Percentiles rank a stretch among this genome's conserved stretches.
Conservation (phyloP, 495 filamentous ascomycete genomes). For the Penicillium fimorum region DNA sequence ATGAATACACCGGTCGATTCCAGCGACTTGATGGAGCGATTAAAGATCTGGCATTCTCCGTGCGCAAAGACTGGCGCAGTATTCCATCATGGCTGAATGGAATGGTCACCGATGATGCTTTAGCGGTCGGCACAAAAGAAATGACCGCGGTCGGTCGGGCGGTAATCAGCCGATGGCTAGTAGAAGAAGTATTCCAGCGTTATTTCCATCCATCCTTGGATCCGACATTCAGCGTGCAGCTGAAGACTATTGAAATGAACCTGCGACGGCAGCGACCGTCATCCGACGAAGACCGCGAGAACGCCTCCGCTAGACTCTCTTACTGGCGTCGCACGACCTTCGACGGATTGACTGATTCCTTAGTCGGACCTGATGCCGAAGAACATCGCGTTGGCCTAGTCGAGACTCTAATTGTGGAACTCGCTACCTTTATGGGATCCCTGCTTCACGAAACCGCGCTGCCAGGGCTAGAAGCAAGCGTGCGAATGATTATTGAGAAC, state of each 20-base stretch:
- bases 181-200: conserved; percentile 85
- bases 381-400: conserved; percentile 66
- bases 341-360: conserved; percentile 75
- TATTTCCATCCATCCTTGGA: conserved; percentile 91
- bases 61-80: conserved; percentile 85
- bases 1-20: conserved; percentile 88
- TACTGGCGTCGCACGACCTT: conserved; percentile 93
- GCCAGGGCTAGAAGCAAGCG: conserved; percentile 72
- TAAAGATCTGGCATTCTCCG: conserved; percentile 90
- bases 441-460: conserved; percentile 74
- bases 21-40: conserved; percentile 91
- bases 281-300: conserved; percentile 86
- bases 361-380: conserved; percentile 61
- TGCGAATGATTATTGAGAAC: conserved; percentile 90
- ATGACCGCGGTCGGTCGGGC: conserved; percentile 97
- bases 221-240: conserved; percentile 63
- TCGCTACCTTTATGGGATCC: conserved; percentile 66
- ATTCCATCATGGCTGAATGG: conserved; percentile 76
- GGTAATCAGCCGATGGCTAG: conserved; percentile 83
- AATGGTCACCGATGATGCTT: conserved; percentile 79
- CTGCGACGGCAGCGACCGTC: conserved; percentile 68
- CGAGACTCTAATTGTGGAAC: conserved; percentile 63
- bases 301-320: conserved; percentile 79
- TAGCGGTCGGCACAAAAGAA: conserved; percentile 80
- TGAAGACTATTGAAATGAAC: conserved; percentile 88